Conservation (phyloP, 345 rosid genomes). For the Citropsis articulata region DNA sequence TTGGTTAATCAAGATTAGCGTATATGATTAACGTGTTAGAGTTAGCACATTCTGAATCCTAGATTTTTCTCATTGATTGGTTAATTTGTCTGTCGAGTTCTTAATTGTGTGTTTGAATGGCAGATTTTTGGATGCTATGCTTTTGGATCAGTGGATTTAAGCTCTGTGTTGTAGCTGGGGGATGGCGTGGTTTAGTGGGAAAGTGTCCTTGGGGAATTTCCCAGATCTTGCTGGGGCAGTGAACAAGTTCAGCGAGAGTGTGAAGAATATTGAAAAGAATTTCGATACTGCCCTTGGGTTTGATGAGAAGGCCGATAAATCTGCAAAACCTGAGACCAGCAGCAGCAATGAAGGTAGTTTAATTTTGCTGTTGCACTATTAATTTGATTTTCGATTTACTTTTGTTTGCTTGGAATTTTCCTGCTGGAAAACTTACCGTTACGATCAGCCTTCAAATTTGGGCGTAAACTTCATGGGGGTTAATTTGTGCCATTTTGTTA, state of each 20-base stretch:
- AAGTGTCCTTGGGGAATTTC: constrained; percentile 78
- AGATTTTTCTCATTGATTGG: constrained; percentile 2
- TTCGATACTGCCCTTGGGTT: constrained; percentile 93
- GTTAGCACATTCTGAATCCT: constrained; percentile 1
- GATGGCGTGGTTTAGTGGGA: constrained; percentile 99
- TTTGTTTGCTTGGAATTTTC: background rate
- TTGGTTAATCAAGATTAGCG: background rate
- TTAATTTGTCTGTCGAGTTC: background rate
- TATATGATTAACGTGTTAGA: constrained; percentile 3
- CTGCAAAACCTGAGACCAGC: constrained; percentile 64
- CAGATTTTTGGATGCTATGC: constrained; percentile 29
- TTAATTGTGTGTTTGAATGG: constrained; percentile 9
- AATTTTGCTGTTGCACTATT: background rate
- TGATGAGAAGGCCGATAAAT: constrained; percentile 82
- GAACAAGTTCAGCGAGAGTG: constrained; percentile 97
- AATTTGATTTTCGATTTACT: background rate
- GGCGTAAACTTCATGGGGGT: background rate
- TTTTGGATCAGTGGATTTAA: constrained; percentile 25
- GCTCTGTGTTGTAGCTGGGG: constrained; percentile 12
- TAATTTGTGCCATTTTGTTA: no score
- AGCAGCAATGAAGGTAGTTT: constrained; percentile 55
- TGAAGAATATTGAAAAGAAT: constrained; percentile 97
- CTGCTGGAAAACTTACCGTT: background rate
- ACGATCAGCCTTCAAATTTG: background rate
- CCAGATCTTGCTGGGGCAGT: constrained; percentile 99